phyloP scores from a whole-genome alignment of 352 stramenopile species.

The Globisporangium recalcitrans region DNA sequence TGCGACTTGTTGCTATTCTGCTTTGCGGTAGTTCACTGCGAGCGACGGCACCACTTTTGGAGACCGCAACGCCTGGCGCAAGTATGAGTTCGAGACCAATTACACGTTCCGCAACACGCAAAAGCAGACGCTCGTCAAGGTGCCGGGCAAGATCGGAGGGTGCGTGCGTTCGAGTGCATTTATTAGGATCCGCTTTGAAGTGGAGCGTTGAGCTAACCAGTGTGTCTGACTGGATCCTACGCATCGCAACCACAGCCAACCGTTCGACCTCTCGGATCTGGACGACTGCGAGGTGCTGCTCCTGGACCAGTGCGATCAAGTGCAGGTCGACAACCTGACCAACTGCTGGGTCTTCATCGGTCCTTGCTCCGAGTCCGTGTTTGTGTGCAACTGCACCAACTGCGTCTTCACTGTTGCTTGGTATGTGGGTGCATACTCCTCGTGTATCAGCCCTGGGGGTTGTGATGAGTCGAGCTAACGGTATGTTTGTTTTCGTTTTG shows the following conservation, averaged over 20 bases:
- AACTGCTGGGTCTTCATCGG: slow-evolving; percentile 83
- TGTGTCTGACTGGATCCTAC: too few relatives aligned
- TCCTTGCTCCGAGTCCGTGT: slow-evolving; percentile 83
- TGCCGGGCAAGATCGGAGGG: slow-evolving; percentile 74
- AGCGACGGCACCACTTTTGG: slow-evolving; percentile 86
- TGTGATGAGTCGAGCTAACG: background rate
- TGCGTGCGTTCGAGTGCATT: slow-evolving; percentile 4
- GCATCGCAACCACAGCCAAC: slow-evolving; percentile 34
- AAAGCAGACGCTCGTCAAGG: slow-evolving; percentile 74
- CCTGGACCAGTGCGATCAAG: slow-evolving; percentile 86
- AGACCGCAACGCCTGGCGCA: slow-evolving; percentile 72
- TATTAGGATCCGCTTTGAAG: too few relatives aligned
- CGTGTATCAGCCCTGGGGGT: background rate
- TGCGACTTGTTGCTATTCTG: too few relatives aligned
- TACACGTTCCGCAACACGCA: slow-evolving; percentile 89
- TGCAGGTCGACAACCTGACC: slow-evolving; percentile 87
- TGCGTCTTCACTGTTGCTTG: slow-evolving; percentile 88
- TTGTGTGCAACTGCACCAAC: slow-evolving; percentile 88
- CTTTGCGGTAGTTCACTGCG: slow-evolving; percentile 84
- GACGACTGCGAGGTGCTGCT: slow-evolving; percentile 77
- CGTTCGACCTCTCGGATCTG: slow-evolving; percentile 86
- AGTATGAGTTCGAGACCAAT: slow-evolving; percentile 90
- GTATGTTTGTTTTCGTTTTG: background rate
- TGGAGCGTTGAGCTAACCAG: too few relatives aligned
- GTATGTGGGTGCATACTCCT: slow-evolving; percentile 20